Evolutionary conservation across 1,284 basidiomycete species (phyloP), one percentile per base, ranked within the genome.

Genomic region (Puccinia coronata): DNA sequence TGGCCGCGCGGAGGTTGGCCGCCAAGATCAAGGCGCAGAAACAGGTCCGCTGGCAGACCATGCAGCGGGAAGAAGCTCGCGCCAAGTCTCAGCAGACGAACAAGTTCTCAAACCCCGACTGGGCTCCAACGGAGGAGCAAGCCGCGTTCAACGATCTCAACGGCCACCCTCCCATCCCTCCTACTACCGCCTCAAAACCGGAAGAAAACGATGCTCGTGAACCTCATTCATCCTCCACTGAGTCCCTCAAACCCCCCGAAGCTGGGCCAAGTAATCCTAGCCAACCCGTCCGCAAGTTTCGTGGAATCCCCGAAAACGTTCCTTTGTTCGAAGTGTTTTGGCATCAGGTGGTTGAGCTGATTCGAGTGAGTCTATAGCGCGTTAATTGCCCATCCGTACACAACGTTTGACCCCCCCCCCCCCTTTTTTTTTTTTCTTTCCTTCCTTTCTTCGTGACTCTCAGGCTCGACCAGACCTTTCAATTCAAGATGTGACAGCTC

Each of bases 261-360:
- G 63, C 72, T 41, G 74, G 79, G 9, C 71, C 79, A 51, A 79
- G 76, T 41, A 70, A 63, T 28, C 75, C 41, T 43, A 71, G 63
- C 47, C 83, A 83, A 25, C 75, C 82, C 12, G 82, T 83, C 39
- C 85, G 85, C 81, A 87, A 87, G 86, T 97, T 95, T 88, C 89
- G 95, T 85, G 96, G 96, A 39, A 92, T 98, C 70, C 95, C 96
- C 8, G 92, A 95, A 86, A 90, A 96, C 83, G 95, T 96, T 47
- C 92, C 92, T 84, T 87, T 98, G 76, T 98, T 98, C 83, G 96
- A 98, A 86, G 94, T 98, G 16, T 98, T 98, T 87, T 98, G 95
- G 96, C 92, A 93, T 83, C 96, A 98, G 86, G 93, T 98, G n/a
- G 95, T 97, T 11, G 92, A 96, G 85, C 90, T 98, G 49, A 95